Evolutionary conservation across 495 filamentous ascomycete species (phyloP).

Genomic region (Penicillium desertorum): DNA sequence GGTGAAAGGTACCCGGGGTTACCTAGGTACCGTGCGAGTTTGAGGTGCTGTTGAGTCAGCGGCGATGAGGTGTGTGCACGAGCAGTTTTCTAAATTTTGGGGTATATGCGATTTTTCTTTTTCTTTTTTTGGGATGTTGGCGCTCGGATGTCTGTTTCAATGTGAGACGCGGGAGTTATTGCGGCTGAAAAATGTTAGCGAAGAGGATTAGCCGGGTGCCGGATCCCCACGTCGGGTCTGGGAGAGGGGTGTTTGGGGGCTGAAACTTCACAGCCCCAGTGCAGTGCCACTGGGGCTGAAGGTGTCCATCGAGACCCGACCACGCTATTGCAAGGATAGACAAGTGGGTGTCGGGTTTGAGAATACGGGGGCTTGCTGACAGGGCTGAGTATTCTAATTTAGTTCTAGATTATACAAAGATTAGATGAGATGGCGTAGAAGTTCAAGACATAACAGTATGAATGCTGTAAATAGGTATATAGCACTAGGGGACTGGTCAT

Average conservation of each 20-base stretch:
- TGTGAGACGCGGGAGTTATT: not conserved
- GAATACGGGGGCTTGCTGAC: not conserved
- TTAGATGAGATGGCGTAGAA: not conserved
- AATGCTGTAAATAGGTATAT: constrained; percentile 9
- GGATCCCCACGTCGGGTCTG: not conserved
- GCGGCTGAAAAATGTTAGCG: constrained; percentile 2
- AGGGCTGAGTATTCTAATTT: constrained; percentile 1
- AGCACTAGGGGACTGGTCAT: constrained; percentile 10
- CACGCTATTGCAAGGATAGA: not conserved
- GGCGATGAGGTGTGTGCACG: not conserved
- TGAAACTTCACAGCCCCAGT: constrained; percentile 2
- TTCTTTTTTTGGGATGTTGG: not conserved
- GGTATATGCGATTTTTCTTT: not conserved
- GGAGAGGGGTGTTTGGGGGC: not conserved
- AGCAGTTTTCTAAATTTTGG: not conserved
- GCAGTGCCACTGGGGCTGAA: not conserved
- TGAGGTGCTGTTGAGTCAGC: not conserved
- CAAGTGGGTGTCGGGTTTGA: too few species aligned
- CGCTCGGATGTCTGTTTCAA: not conserved
- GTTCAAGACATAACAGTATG: not conserved
- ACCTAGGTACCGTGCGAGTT: not conserved
- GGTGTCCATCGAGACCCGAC: not conserved
- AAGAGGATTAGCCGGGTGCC: not conserved
- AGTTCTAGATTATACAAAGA: not conserved
- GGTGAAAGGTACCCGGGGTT: not conserved